Evolutionary conservation across 2,329 filamentous ascomycete species (phyloP).

Genomic region (Endocalyx cinctus): DNA sequence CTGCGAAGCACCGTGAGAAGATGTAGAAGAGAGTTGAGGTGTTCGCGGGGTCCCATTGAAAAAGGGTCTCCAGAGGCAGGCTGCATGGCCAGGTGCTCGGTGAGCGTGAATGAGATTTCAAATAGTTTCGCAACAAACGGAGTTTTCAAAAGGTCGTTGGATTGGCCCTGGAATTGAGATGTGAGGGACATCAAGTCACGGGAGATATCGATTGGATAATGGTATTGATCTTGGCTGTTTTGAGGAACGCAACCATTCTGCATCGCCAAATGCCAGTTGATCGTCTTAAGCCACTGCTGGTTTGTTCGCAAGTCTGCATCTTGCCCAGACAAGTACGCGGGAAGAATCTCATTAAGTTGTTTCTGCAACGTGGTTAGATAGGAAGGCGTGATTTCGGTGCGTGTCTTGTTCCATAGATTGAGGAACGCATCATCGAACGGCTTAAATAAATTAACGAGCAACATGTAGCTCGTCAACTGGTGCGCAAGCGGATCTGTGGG

Average conservation of each 20-base stretch:
- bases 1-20: conserved; percentile 68
- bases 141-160: conserved; percentile 70
- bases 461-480: conserved; percentile 52
- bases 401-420: conserved; percentile 62
- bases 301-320: conserved; percentile 54
- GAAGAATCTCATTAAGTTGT: conserved; percentile 53
- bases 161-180: conserved; percentile 65
- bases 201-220: conserved; percentile 59
- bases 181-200: conserved; percentile 63
- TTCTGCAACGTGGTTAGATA: conserved; percentile 58
- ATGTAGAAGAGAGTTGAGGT: conserved; percentile 64
- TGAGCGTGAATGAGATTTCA: conserved; percentile 68
- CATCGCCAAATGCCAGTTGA: conserved; percentile 58
- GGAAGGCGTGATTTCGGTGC: conserved; percentile 49
- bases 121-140: conserved; percentile 79
- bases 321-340: conserved; percentile 44
- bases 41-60: conserved; percentile 63
- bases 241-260: conserved; percentile 49
- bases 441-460: conserved; percentile 59
- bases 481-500: conserved; percentile 49
- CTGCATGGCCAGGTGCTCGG: conserved; percentile 66
- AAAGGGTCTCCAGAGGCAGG: conserved; percentile 59
- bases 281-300: conserved; percentile 62
- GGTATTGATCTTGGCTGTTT: conserved; percentile 50
- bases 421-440: conserved; percentile 63